Conservation (phyloP, 2,329 filamentous ascomycete species). For the Colletotrichum spinosum region DNA sequence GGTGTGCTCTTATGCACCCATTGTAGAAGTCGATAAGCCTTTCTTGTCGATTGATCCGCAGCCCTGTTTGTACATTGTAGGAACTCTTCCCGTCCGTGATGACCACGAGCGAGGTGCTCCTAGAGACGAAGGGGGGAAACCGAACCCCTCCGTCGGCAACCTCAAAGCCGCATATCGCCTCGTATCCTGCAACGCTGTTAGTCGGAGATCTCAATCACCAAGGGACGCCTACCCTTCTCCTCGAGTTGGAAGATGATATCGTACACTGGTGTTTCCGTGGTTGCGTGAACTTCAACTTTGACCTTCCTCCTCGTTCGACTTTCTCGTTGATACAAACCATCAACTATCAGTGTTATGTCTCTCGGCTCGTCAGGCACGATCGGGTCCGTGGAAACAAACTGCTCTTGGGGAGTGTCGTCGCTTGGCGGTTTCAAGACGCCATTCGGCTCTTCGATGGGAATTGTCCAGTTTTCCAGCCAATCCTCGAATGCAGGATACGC, state of each 20-base stretch:
- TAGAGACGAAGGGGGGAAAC: constrained; percentile 7
- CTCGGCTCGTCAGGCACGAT: background rate
- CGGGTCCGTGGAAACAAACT: too few species aligned
- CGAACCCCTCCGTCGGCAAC: background rate
- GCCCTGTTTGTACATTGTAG: background rate
- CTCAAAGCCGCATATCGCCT: background rate
- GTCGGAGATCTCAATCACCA: background rate
- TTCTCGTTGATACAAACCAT: background rate
- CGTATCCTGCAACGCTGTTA: background rate
- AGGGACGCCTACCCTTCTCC: background rate
- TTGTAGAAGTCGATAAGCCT: constrained; percentile 14
- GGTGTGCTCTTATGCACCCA: background rate
- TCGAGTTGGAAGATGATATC: constrained; percentile 11
- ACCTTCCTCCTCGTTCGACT: background rate
- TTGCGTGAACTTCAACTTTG: background rate
- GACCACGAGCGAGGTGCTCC: background rate
- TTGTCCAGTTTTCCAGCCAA: constrained; percentile 4
- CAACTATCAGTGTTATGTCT: background rate
- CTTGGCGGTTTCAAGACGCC: background rate
- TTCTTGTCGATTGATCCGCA: background rate
- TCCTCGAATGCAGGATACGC: constrained; percentile 3
- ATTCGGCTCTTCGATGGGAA: background rate
- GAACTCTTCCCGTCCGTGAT: background rate
- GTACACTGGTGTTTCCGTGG: background rate
- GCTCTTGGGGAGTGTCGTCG: background rate